A percentile compares a stretch with the other conserved stretches of the same genome.
These are phyloP conservation scores for Trapa incisa DNA, from an alignment of 345 rosid genomes.

Conservation along the genomic window DNA sequence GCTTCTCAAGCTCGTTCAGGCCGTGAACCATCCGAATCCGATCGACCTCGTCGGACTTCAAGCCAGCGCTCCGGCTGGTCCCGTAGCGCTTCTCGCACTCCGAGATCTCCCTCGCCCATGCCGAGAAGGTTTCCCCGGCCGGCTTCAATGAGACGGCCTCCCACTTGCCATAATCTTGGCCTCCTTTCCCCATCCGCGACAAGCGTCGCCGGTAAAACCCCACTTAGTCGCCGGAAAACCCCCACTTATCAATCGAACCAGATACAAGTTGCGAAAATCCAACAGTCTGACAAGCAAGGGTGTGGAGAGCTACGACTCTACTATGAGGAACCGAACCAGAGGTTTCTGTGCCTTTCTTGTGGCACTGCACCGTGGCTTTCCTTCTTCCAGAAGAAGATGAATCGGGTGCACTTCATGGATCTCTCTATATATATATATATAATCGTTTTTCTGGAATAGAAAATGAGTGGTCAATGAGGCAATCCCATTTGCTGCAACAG, in stretches of 20 bases:
- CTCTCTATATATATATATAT: too few relatives aligned
- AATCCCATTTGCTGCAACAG: too few relatives aligned
- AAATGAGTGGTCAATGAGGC: too few relatives aligned
- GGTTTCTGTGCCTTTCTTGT: neutral
- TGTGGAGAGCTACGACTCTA: neutral
- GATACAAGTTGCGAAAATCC: neutral
- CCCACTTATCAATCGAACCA: neutral
- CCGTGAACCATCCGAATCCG: conserved; percentile 33
- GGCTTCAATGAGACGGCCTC: conserved; percentile 4
- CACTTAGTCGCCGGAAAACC: neutral
- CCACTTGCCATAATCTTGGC: conserved; percentile 19
- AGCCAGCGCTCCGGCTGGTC: conserved; percentile 25
- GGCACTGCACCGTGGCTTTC: too few relatives aligned
- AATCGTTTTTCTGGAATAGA: too few relatives aligned
- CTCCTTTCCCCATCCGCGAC: conserved; percentile 42
- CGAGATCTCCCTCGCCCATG: conserved; percentile 39
- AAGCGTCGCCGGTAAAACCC: too few relatives aligned
- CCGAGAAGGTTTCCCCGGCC: conserved; percentile 18
- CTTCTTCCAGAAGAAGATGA: too few relatives aligned
- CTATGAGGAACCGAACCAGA: neutral
- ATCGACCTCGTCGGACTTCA: conserved; percentile 24
- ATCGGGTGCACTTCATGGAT: too few relatives aligned
- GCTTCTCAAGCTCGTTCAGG: conserved; percentile 48
- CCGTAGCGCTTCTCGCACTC: conserved; percentile 37
- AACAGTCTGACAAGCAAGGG: neutral